phyloP scores from a whole-genome alignment of 2,329 filamentous ascomycete genomes.

The Didymellaceae sp. region DNA sequence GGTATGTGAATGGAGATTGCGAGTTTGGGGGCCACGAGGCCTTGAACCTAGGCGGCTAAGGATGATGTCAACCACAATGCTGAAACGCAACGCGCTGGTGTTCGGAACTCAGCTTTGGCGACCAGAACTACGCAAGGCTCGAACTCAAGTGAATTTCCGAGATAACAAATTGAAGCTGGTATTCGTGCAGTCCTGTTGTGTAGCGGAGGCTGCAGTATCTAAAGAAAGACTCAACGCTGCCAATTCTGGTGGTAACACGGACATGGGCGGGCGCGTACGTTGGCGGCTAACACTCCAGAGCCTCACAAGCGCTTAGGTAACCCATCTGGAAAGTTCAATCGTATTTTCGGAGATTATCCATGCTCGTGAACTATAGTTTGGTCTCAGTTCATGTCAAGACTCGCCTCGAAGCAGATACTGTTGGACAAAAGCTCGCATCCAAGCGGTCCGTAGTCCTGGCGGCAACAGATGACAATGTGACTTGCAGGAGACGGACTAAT shows the following conservation, averaged over 20 bases:
- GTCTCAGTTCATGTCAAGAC: conserved; percentile 19
- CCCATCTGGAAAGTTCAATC: conserved; percentile 23
- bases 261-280: conserved; percentile 6
- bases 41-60: conserved; percentile 14
- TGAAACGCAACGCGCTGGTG: conserved; percentile 31
- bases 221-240: conserved; percentile 14
- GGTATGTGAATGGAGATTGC: conserved; percentile 9
- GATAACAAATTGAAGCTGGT: conserved; percentile 14
- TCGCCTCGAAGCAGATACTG: conserved; percentile 18
- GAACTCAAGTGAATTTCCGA: conserved; percentile 15
- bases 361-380: conserved; percentile 14
- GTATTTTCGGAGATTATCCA: conserved; percentile 14
- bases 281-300: conserved; percentile 29
- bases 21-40: conserved; percentile 11
- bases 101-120: conserved; percentile 17
- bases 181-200: conserved; percentile 24
- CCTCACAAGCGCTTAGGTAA: conserved; percentile 35
- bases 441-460: conserved; percentile 8
- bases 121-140: conserved; percentile 20
- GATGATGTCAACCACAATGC: conserved; percentile 18
- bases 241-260: conserved; percentile 9
- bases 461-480: conserved; percentile 28
- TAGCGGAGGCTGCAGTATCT: conserved; percentile 21
- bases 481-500: conserved; percentile 19
- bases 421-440: conserved; percentile 21